phyloP scores from a whole-genome alignment of 2,329 filamentous ascomycete species.

The Penicillium sp. region DNA sequence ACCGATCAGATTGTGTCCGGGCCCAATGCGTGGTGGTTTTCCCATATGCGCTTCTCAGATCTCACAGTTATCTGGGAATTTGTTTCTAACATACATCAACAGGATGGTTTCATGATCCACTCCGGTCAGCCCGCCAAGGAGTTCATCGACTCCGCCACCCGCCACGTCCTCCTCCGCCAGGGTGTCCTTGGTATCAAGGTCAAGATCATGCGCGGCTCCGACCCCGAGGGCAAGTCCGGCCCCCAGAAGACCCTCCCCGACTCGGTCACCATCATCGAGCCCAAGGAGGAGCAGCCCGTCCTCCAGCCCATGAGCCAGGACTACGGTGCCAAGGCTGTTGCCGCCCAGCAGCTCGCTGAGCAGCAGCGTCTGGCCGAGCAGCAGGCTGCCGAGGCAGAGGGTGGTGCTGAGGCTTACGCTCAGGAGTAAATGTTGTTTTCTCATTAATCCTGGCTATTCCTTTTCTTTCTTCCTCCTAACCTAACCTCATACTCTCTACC shows the following conservation, averaged over 20 bases:
- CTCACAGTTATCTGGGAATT: neutral
- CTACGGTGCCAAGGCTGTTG: slow-evolving; percentile 89
- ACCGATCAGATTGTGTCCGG: slow-evolving; percentile 6
- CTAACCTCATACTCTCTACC: slow-evolving; percentile 35
- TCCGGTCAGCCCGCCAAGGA: slow-evolving; percentile 99
- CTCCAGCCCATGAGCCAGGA: slow-evolving; percentile 96
- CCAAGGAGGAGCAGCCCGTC: slow-evolving; percentile 97
- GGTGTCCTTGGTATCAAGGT: slow-evolving; percentile 99
- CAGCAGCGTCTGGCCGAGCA: slow-evolving; percentile 61
- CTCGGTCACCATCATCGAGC: slow-evolving; percentile 99
- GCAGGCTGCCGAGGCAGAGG: slow-evolving; percentile 52
- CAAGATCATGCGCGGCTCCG: slow-evolving; percentile 99
- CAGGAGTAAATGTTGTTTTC: slow-evolving; percentile 47
- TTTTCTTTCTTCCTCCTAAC: slow-evolving; percentile 33
- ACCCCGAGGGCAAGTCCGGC: slow-evolving; percentile 98
- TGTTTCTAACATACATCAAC: slow-evolving; percentile 12
- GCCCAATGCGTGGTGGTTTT: neutral
- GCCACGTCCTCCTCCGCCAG: slow-evolving; percentile 99
- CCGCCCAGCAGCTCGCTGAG: slow-evolving; percentile 58
- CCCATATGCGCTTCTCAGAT: neutral
- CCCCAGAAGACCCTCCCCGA: slow-evolving; percentile 97
- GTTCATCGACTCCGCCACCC: slow-evolving; percentile 98
- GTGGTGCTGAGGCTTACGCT: slow-evolving; percentile 43
- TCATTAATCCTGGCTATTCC: slow-evolving; percentile 28
- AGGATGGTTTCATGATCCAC: slow-evolving; percentile 99